Evolutionary conservation across 2,329 filamentous ascomycete species (phyloP).

Genomic region (Beauveria varroae): DNA sequence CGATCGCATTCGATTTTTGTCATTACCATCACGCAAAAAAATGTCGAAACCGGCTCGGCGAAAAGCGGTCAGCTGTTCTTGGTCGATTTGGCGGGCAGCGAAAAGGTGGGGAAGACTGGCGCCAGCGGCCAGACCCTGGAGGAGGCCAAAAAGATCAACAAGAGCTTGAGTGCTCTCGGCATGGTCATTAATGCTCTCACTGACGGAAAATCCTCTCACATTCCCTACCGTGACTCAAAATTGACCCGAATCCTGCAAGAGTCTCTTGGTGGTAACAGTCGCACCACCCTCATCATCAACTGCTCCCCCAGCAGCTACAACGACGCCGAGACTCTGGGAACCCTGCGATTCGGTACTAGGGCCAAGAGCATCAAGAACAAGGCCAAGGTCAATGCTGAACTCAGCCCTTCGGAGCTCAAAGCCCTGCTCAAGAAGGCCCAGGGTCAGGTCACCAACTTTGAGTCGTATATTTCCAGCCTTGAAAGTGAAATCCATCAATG

Average conservation of each 20-base stretch:
- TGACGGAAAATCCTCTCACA: conserved; percentile 91
- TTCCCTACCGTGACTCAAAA: conserved; percentile 97
- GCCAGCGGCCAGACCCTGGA: conserved; percentile 95
- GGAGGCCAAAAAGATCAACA: conserved; percentile 99
- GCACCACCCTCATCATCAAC: conserved; percentile 98
- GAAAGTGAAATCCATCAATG: conserved; percentile 81
- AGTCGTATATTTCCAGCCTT: conserved; percentile 73
- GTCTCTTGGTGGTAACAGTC: conserved; percentile 91
- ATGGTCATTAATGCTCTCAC: conserved; percentile 99
- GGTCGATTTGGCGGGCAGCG: conserved; percentile 95
- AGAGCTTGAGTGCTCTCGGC: conserved; percentile 93
- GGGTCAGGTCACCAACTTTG: conserved; percentile 79
- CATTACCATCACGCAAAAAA: conserved; percentile 95
- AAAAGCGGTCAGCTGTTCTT: conserved; percentile 96
- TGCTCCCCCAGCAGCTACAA: conserved; percentile 99
- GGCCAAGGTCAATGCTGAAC: conserved; percentile 97
- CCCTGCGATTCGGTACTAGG: conserved; percentile 86
- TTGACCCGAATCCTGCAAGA: conserved; percentile 96
- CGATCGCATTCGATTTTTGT: conserved; percentile 98
- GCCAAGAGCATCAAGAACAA: conserved; percentile 99
- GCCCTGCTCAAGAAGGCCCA: conserved; percentile 87
- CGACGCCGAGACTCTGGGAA: conserved; percentile 87
- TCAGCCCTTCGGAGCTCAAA: conserved; percentile 94
- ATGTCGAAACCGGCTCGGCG: conserved; percentile 88
- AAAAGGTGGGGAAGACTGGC: conserved; percentile 98